Base-by-base conservation (phyloP, 2,329 filamentous ascomycete species). In the Alternaria rosae region DNA sequence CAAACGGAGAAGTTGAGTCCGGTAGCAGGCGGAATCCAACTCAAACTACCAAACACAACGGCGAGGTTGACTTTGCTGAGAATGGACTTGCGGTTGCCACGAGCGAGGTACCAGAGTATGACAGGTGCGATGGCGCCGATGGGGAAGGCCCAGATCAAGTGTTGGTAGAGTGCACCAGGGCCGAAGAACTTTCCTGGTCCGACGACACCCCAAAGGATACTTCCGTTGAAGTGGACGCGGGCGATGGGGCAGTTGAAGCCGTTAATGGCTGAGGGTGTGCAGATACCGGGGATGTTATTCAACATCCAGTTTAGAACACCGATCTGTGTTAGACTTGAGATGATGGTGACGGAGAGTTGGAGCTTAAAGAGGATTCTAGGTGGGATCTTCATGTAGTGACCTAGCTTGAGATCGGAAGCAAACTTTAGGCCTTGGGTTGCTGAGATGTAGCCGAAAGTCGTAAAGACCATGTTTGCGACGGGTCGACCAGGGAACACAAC, bases 221-320 rank as follows among this genome's bases (percentile, higher is more conserved):
- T 92, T 54, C 92, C 92, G 78, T 95, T 95, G 84, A 96, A 97
- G 79, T 96, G 92, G 1, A 96, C 93, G 13, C 92, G 87, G 1
- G 92, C 93, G 58, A 95, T 91, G 15, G 93, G 93, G 69, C 93
- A 97, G 15, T 91, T 94, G 81, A 96, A 96, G 11, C 92, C 92
- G 71, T 93, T 94, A 76, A 94, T 86, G n/a, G 92, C 92, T 50
- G 90, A 80, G 0, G 91, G 83, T 0, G 92, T 94, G 81, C 93
- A 97, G 54, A 96, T 88, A 2, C 88, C 88, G 0, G 87, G 87
- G 43, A 97, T 90, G 74, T 92, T 89, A 65, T 80, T 81, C 69
- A 96, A 93, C 90, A 95, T 95, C 92, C 92, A 97, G 80, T 96
- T 96, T 35, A 97, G 85, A 1, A 95, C 91, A 38, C 86, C 86